These are phyloP conservation scores for Hymenoscyphus repandus DNA, from an alignment of 2,329 filamentous ascomycete species.

Conservation along the genomic window DNA sequence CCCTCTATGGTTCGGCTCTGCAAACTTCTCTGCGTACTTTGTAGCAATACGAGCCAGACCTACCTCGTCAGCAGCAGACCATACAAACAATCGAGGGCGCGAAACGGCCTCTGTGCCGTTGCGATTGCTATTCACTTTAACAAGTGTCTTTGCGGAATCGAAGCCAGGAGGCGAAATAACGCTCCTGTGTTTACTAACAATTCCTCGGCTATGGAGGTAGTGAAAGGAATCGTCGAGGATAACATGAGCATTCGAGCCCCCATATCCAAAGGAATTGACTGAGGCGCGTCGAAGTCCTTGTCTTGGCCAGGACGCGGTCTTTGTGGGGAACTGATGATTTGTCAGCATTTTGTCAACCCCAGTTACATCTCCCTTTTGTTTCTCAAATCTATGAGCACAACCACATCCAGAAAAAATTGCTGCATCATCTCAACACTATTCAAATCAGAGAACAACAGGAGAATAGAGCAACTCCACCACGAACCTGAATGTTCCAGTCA, in stretches of 20 bases:
- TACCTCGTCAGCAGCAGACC: slow-evolving; percentile 2
- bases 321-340: background rate
- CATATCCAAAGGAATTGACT: slow-evolving; percentile 25
- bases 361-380: no score
- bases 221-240: slow-evolving; percentile 25
- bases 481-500: background rate
- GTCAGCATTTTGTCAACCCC: no score
- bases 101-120: no score
- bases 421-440: background rate
- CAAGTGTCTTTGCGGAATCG: no score
- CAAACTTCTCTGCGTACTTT: background rate
- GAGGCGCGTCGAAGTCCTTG: slow-evolving; percentile 7
- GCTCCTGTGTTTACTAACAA: background rate
- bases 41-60: background rate
- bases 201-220: background rate
- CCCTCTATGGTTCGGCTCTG: background rate
- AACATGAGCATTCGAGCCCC: slow-evolving; percentile 16
- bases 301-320: slow-evolving; percentile 7
- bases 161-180: background rate
- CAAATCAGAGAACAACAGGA: background rate
- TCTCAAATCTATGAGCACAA: no score
- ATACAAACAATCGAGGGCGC: background rate
- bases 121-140: no score
- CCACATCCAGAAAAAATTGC: no score
- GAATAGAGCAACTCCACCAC: background rate